A percentile compares a stretch with the other conserved stretches of the same genome.
Evolutionary conservation across 1,284 basidiomycete genomes (phyloP).

Genomic region (Neonothopanus nambi): DNA sequence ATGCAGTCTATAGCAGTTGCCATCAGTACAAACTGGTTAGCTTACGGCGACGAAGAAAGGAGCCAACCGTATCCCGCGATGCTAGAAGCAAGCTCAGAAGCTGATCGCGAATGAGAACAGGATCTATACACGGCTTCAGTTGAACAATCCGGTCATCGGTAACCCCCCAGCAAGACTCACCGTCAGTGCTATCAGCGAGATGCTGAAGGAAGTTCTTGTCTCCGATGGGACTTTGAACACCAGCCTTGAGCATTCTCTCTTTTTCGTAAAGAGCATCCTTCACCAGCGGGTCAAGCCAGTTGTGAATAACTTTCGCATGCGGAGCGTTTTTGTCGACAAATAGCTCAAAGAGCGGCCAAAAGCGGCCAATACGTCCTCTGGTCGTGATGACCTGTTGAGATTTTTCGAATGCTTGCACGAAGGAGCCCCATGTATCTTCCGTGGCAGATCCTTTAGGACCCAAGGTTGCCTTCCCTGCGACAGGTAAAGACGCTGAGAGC

Average conservation of each 20-base stretch:
- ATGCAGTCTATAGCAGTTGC: conserved; percentile 50
- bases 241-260: conserved; percentile 37
- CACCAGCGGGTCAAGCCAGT: conserved; percentile 66
- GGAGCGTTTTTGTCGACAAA: conserved; percentile 56
- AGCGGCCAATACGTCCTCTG: conserved; percentile 54
- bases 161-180: conserved; percentile 33
- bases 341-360: conserved; percentile 71
- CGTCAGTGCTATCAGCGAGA: conserved; percentile 62
- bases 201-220: conserved; percentile 70
- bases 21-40: neutral
- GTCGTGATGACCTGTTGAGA: conserved; percentile 56
- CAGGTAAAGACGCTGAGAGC: conserved; percentile 53
- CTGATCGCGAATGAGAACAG: conserved; percentile 63
- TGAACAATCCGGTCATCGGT: neutral
- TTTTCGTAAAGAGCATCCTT: conserved; percentile 50
- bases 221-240: conserved; percentile 37
- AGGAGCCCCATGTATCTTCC: conserved; percentile 60
- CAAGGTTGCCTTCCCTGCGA: conserved; percentile 43
- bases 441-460: conserved; percentile 63
- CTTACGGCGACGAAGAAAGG: conserved; percentile 4
- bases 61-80: conserved; percentile 67
- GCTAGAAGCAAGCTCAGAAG: conserved; percentile 74
- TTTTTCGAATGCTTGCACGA: conserved; percentile 63
- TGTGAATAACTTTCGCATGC: conserved; percentile 52
- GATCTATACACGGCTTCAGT: conserved; percentile 37